Percentiles rank a stretch among this genome's conserved stretches.
These are phyloP conservation scores for Trichoderma pleuroti DNA, from an alignment of 2,329 filamentous ascomycete genomes.

Conservation along the genomic window DNA sequence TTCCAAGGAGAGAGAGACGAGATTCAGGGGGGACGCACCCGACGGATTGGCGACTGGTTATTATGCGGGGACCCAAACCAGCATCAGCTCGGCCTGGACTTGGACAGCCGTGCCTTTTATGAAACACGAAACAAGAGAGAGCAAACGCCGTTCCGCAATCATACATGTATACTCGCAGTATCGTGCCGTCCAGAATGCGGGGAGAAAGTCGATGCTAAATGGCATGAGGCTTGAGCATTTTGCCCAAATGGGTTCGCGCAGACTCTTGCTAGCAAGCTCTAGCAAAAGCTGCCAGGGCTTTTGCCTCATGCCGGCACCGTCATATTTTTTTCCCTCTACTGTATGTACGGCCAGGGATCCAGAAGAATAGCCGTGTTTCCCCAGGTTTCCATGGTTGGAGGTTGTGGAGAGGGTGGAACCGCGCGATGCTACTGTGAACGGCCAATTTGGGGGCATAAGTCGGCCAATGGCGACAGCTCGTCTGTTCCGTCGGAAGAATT, in stretches of 20 bases:
- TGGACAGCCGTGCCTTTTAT: background rate
- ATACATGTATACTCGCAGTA: background rate
- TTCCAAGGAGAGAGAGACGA: background rate
- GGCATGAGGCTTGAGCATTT: slow-evolving; percentile 5
- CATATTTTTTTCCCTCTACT: background rate
- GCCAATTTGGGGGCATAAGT: background rate
- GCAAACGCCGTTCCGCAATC: background rate
- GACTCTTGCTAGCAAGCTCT: background rate
- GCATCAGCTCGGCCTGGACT: background rate
- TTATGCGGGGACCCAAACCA: background rate
- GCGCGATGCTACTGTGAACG: background rate
- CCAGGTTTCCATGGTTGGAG: slow-evolving; percentile 5
- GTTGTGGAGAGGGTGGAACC: background rate
- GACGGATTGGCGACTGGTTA: slow-evolving; percentile 13
- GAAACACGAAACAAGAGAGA: background rate
- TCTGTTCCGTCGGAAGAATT: slow-evolving; percentile 12
- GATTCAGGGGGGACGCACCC: background rate
- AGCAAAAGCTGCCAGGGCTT: background rate
- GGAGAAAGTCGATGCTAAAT: background rate
- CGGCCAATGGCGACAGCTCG: background rate
- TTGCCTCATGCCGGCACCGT: slow-evolving; percentile 3
- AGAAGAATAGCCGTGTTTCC: background rate
- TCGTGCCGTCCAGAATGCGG: background rate
- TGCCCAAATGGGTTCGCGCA: background rate
- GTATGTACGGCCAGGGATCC: background rate